These are phyloP conservation scores for Pestalotiopsis fici DNA, from an alignment of 2,329 filamentous ascomycete genomes.

Conservation along the genomic window DNA sequence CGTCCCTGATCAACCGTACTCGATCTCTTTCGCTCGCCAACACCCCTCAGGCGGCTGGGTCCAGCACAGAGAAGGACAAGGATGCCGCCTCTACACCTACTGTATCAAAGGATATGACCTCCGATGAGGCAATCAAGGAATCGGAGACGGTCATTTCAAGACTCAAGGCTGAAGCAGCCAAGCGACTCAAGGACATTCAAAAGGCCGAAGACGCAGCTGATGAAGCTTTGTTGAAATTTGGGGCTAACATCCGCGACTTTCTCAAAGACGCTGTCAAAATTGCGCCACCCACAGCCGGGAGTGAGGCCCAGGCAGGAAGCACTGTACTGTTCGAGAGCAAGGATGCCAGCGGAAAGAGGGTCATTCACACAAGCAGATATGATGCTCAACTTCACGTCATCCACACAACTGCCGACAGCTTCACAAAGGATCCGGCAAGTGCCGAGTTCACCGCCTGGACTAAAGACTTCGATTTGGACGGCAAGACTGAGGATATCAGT, in stretches of 20 bases:
- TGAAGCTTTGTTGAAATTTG: constrained; percentile 90
- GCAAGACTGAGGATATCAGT: constrained; percentile 82
- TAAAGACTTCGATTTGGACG: constrained; percentile 74
- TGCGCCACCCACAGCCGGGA: constrained; percentile 65
- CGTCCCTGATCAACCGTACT: constrained; percentile 71
- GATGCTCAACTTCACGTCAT: constrained; percentile 96
- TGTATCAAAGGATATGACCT: constrained; percentile 34
- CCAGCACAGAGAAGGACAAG: constrained; percentile 35
- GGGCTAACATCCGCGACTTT: constrained; percentile 86
- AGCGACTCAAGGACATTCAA: constrained; percentile 85
- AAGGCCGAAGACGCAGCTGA: constrained; percentile 94
- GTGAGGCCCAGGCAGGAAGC: constrained; percentile 45
- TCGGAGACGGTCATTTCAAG: constrained; percentile 72
- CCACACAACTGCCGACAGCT: constrained; percentile 80
- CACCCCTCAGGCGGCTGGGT: constrained; percentile 24
- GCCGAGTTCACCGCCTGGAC: constrained; percentile 76
- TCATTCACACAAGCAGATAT: constrained; percentile 92
- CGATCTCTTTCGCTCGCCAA: constrained; percentile 69
- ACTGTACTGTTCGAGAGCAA: constrained; percentile 91
- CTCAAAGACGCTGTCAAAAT: constrained; percentile 88
- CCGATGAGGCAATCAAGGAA: constrained; percentile 46
- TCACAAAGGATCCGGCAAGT: constrained; percentile 77
- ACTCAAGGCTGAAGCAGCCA: constrained; percentile 75
- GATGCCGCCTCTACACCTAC: constrained; percentile 46
- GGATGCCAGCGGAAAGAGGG: constrained; percentile 84